Evolutionary conservation across 2,329 filamentous ascomycete species (phyloP), one percentile per base, ranked within the genome.

Genomic region (Dryadomyces quercus-mongolicae): DNA sequence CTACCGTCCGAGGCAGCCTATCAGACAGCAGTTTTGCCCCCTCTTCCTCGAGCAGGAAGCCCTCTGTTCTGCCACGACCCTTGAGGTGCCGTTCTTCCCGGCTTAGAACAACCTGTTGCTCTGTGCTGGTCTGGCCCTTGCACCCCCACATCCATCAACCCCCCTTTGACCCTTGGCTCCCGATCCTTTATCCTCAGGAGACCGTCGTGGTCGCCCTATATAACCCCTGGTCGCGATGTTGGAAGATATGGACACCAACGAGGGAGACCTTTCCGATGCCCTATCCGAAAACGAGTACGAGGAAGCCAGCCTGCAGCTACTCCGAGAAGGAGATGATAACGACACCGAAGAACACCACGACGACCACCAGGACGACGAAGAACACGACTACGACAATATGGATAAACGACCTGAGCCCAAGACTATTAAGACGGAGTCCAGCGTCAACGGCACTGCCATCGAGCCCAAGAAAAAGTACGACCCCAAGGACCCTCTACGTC

Each of bases 401-500:
- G 74, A 76, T 60, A 80, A 71, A 61, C 78, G 79, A 75, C 65
- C 71, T 59, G 74, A 74, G 59, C 71, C 74, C 59, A 71, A 69
- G 31, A 31, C 47, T 2, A 40, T 54, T 40, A 56, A 56, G 56
- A 47, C 52, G 10, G 54, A 53, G 18, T 34, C 51, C 49, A 49
- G 51, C n/a, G 51, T 51, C 25, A 55, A 52, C 22, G 56, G 57
- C 49, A 49, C 56, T 16, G 53, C 48, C 59, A 71, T 70, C 55
- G 74, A 79, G 63, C 68, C 73, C 55, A 82, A 82, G 70, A 86
- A 85, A 70, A 85, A 84, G 70, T 77, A 83, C 67, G 78, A 88
- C 72, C 82, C 90, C 55, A 97, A 97, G 70, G 93, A 98, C 67
- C 91, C 92, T 55, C 77, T 85, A 64, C 82, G 93, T 57, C 92